phyloP scores from a whole-genome alignment of 768 basidiomycete genomes.

The Coprinellus micaceus region DNA sequence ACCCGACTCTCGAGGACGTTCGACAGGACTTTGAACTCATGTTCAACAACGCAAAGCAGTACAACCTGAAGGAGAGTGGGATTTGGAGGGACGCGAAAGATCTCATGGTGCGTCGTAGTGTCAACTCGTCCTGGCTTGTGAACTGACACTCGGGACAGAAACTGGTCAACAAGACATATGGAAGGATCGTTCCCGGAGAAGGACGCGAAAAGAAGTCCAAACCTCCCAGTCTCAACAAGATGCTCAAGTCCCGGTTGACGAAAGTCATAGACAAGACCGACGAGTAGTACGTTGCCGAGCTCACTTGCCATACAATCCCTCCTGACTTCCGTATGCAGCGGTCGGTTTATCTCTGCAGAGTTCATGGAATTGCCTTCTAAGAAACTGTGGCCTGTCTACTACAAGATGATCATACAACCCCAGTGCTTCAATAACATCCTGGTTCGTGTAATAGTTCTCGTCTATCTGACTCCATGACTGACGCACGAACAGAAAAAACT shows the following conservation, averaged over 20 bases:
- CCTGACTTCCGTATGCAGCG: conserved; percentile 37
- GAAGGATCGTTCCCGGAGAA: conserved; percentile 38
- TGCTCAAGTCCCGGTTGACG: conserved; percentile 66
- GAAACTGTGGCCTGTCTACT: conserved; percentile 77
- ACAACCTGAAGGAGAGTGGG: conserved; percentile 74
- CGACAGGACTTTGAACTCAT: conserved; percentile 71
- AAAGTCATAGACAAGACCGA: conserved; percentile 74
- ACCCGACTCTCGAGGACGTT: conserved; percentile 62
- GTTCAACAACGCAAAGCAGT: conserved; percentile 78
- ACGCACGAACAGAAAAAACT: conserved; percentile 62
- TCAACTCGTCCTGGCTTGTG: neutral
- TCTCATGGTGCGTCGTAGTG: conserved; percentile 56
- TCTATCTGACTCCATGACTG: conserved; percentile 7
- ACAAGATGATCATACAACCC: conserved; percentile 73
- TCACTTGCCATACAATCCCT: neutral
- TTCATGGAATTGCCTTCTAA: conserved; percentile 85
- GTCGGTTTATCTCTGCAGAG: conserved; percentile 61
- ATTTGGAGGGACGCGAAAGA: conserved; percentile 84
- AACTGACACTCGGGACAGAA: conserved; percentile 31
- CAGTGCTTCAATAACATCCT: conserved; percentile 76
- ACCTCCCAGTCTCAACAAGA: conserved; percentile 56
- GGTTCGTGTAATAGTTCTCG: conserved; percentile 39
- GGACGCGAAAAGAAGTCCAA: conserved; percentile 49
- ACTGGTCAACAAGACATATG: conserved; percentile 47
- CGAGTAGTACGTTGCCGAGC: conserved; percentile 48